Evolutionary conservation across 345 rosid genomes (phyloP).

Genomic region (Euphorbia lathyris): DNA sequence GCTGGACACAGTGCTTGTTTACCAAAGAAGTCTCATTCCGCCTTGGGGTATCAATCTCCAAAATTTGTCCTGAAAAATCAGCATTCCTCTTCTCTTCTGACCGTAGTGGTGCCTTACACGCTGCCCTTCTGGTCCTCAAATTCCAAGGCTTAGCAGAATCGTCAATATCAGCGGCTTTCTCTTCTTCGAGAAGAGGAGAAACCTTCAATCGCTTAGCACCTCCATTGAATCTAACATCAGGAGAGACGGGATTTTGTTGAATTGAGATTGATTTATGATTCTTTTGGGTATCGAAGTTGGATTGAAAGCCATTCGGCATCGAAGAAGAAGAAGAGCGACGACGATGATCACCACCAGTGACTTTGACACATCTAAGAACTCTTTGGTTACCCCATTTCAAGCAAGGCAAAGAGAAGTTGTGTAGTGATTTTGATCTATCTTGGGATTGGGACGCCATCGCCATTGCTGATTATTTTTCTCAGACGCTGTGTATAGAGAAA

Average conservation of each 20-base stretch:
- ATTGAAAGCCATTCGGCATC: slow-evolving; percentile 8
- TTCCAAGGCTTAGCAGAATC: slow-evolving; percentile 29
- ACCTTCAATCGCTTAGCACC: slow-evolving; percentile 29
- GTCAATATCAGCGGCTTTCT: slow-evolving; percentile 7
- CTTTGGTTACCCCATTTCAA: slow-evolving; percentile 56
- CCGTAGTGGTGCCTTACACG: slow-evolving; percentile 20
- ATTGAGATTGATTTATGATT: not conserved
- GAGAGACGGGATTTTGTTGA: not conserved
- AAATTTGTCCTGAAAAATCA: not conserved
- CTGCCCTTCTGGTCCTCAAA: slow-evolving; percentile 28
- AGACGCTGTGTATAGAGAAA: not conserved
- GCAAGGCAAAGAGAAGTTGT: slow-evolving; percentile 55
- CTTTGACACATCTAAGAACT: slow-evolving; percentile 47
- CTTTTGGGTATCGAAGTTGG: not conserved
- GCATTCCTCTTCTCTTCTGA: slow-evolving; percentile 3
- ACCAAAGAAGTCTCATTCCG: slow-evolving; percentile 2
- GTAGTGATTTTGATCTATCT: slow-evolving; percentile 52
- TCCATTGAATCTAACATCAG: slow-evolving; percentile 8
- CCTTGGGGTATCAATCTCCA: slow-evolving; percentile 18
- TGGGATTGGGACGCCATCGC: slow-evolving; percentile 20
- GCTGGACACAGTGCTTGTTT: slow-evolving; percentile 8
- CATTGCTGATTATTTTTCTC: not conserved
- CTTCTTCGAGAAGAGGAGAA: slow-evolving; percentile 28
- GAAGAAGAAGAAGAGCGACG: not conserved
- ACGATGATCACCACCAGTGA: slow-evolving; percentile 11